These are phyloP conservation scores for Phoma sp. DNA, from an alignment of 2,329 filamentous ascomycete genomes.

Conservation along the genomic window DNA sequence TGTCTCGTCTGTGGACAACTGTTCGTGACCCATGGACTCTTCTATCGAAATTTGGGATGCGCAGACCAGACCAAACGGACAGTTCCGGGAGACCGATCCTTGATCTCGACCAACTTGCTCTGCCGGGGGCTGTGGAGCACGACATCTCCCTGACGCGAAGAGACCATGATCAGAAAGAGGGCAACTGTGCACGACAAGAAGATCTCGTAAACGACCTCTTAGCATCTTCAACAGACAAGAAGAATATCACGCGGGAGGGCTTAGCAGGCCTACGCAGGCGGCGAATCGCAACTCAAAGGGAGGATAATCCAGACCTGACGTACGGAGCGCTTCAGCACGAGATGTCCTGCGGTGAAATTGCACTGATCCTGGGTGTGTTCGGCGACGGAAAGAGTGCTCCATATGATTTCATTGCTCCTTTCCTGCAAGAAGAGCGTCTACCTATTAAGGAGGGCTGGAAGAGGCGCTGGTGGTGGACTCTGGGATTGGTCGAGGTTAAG, in stretches of 20 bases:
- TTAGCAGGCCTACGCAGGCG: constrained; percentile 4
- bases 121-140: constrained; percentile 14
- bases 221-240: constrained; percentile 2
- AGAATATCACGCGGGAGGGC: constrained; percentile 2
- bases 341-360: constrained; percentile 13
- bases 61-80: constrained; percentile 6
- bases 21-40: constrained; percentile 12
- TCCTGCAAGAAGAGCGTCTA: constrained; percentile 14
- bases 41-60: constrained; percentile 7
- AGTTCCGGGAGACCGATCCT: not conserved
- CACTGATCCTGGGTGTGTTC: constrained; percentile 13
- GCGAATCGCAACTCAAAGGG: constrained; percentile 10
- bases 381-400: constrained; percentile 12
- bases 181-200: constrained; percentile 9
- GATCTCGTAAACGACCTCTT: constrained; percentile 2
- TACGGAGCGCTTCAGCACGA: constrained; percentile 15
- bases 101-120: constrained; percentile 14
- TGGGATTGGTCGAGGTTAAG: constrained; percentile 14
- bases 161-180: constrained; percentile 14
- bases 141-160: constrained; percentile 14
- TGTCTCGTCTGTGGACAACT: not conserved
- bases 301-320: constrained; percentile 6
- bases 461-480: constrained; percentile 18
- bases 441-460: constrained; percentile 20
- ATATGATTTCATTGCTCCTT: constrained; percentile 5